A percentile compares a stretch with the other conserved stretches of the same genome.
phyloP scores from a whole-genome alignment of 345 rosid species.

The Anacardium occidentale region DNA sequence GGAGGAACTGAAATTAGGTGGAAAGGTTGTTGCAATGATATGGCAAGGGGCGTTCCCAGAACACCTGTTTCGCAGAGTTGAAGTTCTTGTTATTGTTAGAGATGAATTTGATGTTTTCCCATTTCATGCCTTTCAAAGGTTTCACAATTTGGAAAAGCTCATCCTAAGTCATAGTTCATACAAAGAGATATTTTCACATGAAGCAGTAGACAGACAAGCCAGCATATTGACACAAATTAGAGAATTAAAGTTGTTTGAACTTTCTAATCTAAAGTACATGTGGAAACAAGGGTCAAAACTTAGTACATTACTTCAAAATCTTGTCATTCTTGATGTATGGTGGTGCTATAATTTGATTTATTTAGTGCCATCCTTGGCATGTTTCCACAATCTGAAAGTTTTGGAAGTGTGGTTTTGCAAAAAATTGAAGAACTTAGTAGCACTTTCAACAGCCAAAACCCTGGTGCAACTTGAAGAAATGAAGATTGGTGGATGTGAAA shows the following conservation, averaged over 20 bases:
- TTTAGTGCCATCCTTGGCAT: background rate
- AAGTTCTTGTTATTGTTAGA: no score
- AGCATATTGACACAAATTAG: no score
- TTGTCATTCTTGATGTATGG: background rate
- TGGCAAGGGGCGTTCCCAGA: background rate
- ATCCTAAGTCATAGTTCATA: no score
- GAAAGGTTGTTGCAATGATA: no score
- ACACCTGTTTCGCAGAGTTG: background rate
- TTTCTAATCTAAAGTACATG: no score
- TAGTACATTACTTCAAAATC: background rate
- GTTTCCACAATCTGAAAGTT: background rate
- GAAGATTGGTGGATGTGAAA: background rate
- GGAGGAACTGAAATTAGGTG: no score
- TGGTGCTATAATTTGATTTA: background rate
- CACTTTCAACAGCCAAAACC: background rate
- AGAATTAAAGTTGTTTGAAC: no score
- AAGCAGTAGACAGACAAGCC: no score
- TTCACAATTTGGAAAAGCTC: no score
- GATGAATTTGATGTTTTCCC: no score
- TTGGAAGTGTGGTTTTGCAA: background rate
- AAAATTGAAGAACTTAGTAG: background rate
- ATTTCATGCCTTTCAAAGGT: no score
- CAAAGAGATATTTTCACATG: no score
- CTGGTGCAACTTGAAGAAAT: background rate
- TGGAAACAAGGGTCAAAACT: background rate